Base-by-base conservation (phyloP, 306 rosid species). In the Dryas alaskensis region DNA sequence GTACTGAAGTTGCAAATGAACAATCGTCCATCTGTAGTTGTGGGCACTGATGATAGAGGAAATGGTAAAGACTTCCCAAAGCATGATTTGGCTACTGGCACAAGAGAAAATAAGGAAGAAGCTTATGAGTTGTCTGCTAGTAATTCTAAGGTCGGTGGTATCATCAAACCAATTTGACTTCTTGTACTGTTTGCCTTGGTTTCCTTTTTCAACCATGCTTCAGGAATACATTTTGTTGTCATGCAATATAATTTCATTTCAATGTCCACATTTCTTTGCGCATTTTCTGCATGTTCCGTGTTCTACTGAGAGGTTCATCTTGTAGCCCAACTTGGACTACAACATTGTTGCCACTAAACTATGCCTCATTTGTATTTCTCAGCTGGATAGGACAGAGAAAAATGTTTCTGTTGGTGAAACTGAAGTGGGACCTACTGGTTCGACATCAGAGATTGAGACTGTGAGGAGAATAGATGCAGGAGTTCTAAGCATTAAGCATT, bases 381-480 rank as follows among this genome's bases (percentile, higher is more conserved):
- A 87, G 97, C 55, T 44, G 71, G 87, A 72, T 70, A 61, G 48
- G 79, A 59, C 73, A 70, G 71, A 51, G 75, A 72, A 73, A 54
- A 80, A 72, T 67, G 83, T 61, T 44, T 64, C 86, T 16, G 13
- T 73, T 6, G 50, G 78, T 59, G 84, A 79, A 67, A 45, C 70
- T 64, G 81, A 48, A 66, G 80, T 48, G 40, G 79, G 48, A 50
- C 19, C 46, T 10, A 79, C 58, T 47, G 86, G 84, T 61, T 43
- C 78, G 59, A 37, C 51, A n/a, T 70, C 88, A 5, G 88, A 85
- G 70, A 78, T 45, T 25, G 93, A 75, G 78, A 70, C 84, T 19
- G 84, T 69, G 76, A 89, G 97, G 78, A 87, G 96, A 90, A 82
- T 87, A 46, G 99, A 94, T 81, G 89, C 86, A 16, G 97, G 95